Percentiles rank a stretch among this genome's conserved stretches.
Conservation (phyloP, 148 eudicot species). For the Vaccinium corymbosum region DNA sequence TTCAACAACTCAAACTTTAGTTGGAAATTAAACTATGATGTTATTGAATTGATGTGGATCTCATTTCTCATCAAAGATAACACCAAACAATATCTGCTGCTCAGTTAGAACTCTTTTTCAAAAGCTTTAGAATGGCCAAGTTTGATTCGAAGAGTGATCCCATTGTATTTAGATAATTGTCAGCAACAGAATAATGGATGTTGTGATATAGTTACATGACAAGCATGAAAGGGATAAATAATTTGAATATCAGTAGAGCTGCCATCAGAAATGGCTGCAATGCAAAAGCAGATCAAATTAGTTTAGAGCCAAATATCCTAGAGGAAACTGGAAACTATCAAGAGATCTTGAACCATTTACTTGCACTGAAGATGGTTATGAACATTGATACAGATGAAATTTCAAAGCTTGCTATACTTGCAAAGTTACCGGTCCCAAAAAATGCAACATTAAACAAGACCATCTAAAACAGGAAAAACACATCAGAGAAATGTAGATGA, state of each 20-base stretch:
- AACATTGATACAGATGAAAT: constrained; percentile 94
- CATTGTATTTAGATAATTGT: background rate
- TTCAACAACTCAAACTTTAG: background rate
- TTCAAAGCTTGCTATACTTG: constrained; percentile 98
- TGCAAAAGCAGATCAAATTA: constrained; percentile 22
- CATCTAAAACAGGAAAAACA: constrained; percentile 47
- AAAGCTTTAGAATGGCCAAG: background rate
- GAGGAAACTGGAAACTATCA: background rate
- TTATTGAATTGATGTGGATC: background rate
- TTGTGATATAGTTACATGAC: constrained; percentile 72
- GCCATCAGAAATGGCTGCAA: constrained; percentile 98
- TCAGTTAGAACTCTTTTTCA: background rate
- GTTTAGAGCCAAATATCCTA: constrained; percentile 15
- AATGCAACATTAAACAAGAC: constrained; percentile 90
- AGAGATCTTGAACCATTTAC: constrained; percentile 21
- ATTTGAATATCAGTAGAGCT: constrained; percentile 85
- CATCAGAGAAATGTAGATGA: constrained; percentile 7
- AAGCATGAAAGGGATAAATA: constrained; percentile 86
- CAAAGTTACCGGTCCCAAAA: constrained; percentile 97
- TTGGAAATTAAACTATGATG: background rate
- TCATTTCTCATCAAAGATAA: background rate
- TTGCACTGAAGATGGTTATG: constrained; percentile 90
- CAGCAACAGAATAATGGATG: background rate
- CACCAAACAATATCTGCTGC: background rate
- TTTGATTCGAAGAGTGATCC: background rate